Evolutionary conservation across 1,139 yeast species (phyloP), one percentile per base, ranked within the genome.

Genomic region (Suhomyces kunorum): DNA sequence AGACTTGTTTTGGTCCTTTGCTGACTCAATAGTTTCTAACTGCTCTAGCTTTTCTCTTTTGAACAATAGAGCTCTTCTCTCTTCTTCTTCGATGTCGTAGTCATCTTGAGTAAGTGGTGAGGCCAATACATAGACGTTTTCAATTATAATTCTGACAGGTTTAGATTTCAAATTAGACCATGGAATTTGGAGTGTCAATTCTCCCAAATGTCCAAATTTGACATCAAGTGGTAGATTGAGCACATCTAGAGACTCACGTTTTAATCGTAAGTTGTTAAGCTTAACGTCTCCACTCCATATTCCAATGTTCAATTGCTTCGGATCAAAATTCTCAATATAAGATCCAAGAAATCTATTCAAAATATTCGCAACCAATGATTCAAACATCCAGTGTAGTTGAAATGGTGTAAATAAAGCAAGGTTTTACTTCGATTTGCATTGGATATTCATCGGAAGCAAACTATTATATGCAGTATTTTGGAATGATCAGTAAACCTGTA

Each of bases 261-360:
- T 87, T 44, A 94, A 71, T 47, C 84, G 76, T 47, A 94, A 72
- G 58, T 90, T 82, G 48, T 75, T 75, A 38, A 94, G 70, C 58
- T 87, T 88, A 34, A 90, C 98, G 70, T 92, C 98, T 22, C 99
- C 99, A 54, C 92, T 81, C 96, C 98, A 90, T 30, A 94, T 90
- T 2, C 98, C 98, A 42, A 92, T 90, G 54, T 92, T 89, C 56
- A 92, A 68, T 57, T 90, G 97, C 50, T 87, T 87, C 11, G 97
- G 90, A 63, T 94, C 98, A 58, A 92, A 92, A 62, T 92, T 86
- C 64, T 94, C 96, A 39, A 94, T 92, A 66, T 92, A 86, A 13
- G 83, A 72, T 4, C 87, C 87, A 49, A 78, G 57, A 44, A 78
- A 70, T 45, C 81, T 55, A 53, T 78, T 78, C 43, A 78, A 63